Base-by-base conservation (phyloP, 2,329 filamentous ascomycete genomes). In the Penicillium sclerotigenum region DNA sequence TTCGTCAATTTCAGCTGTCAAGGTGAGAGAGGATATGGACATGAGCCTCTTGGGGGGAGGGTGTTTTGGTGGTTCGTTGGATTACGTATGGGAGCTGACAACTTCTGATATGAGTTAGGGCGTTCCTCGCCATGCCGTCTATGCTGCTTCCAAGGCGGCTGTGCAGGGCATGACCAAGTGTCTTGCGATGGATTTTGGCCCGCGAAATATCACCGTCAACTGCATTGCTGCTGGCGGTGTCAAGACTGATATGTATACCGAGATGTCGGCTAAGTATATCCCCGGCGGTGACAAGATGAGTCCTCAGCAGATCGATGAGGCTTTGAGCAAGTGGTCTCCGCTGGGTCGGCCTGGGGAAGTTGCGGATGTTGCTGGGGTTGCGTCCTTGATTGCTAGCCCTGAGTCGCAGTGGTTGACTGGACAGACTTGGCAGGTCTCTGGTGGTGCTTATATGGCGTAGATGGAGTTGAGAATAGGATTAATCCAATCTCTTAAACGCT, bases 351-450 rank as follows among this genome's bases (percentile, higher is more conserved):
- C 58, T 26, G 63, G 63, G 5, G 46, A 63, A 16, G 56, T 61
- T 8, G 59, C 59, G 20, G 63, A 65, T 57, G 58, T 65, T 42
- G 49, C 63, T 18, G 60, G 58, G 5, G 60, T 64, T 52, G 63
- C 56, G 13, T 45, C 55, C 11, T 56, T 65, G 56, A 64, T 65
- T 64, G 63, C 63, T 36, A 65, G 61, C 34, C 53, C 53, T 5
- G 63, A 65, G 7, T 62, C 61, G 22, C 63, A 65, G 56, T 65
- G 63, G 63, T 50, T 65, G 60, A 65, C 63, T n/a, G 63, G 63
- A 2, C 63, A 65, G 57, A 65, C 61, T 24, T 64, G 63, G 38
- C 58, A 63, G 36, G 63, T 62, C 26, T 63, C 58, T 31, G 61
- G 63, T 10, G 63, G 63, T n/a, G 61, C 61, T 14, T 59, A 57